Conservation (phyloP, 2,329 filamentous ascomycete genomes). For the Xylariales sp. region DNA sequence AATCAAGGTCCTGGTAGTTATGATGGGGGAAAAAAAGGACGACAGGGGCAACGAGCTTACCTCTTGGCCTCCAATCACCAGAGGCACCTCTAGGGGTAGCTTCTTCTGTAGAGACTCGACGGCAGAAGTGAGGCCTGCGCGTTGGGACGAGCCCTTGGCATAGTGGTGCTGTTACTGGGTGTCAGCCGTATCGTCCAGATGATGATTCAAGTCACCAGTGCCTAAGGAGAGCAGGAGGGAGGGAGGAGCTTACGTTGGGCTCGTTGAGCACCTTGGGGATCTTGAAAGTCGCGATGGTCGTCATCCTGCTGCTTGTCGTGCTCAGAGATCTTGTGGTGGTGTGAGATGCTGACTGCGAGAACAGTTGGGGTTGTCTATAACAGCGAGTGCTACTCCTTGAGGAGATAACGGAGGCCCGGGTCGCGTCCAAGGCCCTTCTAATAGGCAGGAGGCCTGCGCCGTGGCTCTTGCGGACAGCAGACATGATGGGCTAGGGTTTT, state of each 20-base stretch:
- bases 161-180: conserved; percentile 71
- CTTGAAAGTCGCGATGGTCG: conserved; percentile 79
- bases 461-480: conserved; percentile 14
- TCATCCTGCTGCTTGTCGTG: conserved; percentile 26
- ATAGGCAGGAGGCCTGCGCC: conserved; percentile 11
- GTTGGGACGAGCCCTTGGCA: conserved; percentile 74
- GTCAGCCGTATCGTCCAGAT: too few species aligned
- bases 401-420: neutral
- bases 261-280: conserved; percentile 85
- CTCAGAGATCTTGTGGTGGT: conserved; percentile 16
- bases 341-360: conserved; percentile 11
- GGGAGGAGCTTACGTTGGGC: conserved; percentile 70
- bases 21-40: too few species aligned
- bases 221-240: neutral
- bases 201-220: neutral
- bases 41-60: conserved; percentile 37
- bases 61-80: conserved; percentile 79
- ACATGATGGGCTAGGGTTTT: conserved; percentile 13
- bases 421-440: conserved; percentile 15
- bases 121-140: conserved; percentile 70
- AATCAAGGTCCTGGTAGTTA: too few species aligned
- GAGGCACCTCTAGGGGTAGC: conserved; percentile 71
- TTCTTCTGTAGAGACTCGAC: conserved; percentile 65
- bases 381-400: conserved; percentile 1
- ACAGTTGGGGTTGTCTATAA: too few species aligned